A percentile compares a stretch with the other conserved stretches of the same genome.
Evolutionary conservation across 805 yeast species (phyloP).

Genomic region (Metschnikowia hibisci): DNA sequence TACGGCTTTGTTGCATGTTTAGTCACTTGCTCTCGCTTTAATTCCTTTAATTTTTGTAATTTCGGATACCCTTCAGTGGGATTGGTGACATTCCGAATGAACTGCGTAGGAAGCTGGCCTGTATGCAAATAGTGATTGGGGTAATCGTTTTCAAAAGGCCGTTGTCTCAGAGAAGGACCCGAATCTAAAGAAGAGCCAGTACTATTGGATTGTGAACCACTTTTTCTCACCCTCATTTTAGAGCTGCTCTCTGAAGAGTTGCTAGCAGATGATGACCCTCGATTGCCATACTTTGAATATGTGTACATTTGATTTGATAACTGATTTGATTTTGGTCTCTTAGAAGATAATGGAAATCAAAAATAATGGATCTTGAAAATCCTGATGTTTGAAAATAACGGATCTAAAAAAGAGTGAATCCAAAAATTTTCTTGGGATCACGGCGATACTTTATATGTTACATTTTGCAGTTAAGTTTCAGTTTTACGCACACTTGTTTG

Average conservation of each 20-base stretch:
- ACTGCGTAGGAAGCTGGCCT: slow-evolving; percentile 57
- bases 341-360: too few species aligned
- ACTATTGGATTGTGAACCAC: slow-evolving; percentile 8
- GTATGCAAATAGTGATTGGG: slow-evolving; percentile 64
- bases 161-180: slow-evolving; percentile 6
- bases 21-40: slow-evolving; percentile 58
- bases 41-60: slow-evolving; percentile 58
- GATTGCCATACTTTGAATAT: slow-evolving; percentile 17
- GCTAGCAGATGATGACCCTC: slow-evolving; percentile 10
- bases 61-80: slow-evolving; percentile 87
- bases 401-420: too few species aligned
- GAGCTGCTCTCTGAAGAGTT: slow-evolving; percentile 6
- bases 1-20: slow-evolving; percentile 57
- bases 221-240: slow-evolving; percentile 11
- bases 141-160: slow-evolving; percentile 60
- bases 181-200: slow-evolving; percentile 7
- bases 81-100: slow-evolving; percentile 59
- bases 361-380: too few species aligned
- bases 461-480: slow-evolving; percentile 6
- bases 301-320: slow-evolving; percentile 12
- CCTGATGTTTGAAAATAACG: too few species aligned
- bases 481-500: slow-evolving; percentile 6
- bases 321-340: not conserved
- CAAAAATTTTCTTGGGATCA: too few species aligned
- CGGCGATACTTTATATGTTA: slow-evolving; percentile 1